Evolutionary conservation across 2,329 filamentous ascomycete species (phyloP), one percentile per base, ranked within the genome.

Genomic region (Rhynchosporium secalis): DNA sequence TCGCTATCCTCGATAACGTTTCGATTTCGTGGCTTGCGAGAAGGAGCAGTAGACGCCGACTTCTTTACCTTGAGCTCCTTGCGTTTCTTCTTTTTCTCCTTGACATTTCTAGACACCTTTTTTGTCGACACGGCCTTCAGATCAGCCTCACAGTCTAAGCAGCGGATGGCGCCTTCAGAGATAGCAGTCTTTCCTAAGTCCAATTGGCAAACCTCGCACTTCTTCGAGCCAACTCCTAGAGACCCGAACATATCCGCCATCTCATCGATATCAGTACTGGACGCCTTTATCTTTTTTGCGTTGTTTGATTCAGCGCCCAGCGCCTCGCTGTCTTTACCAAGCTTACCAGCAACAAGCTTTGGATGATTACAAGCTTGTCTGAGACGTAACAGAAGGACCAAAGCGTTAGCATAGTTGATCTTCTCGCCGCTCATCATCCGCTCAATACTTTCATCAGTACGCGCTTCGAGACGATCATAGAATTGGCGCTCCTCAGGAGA

Each of bases 331-430:
- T 99, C 95, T 67, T 91, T 91, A 60, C 88, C 88, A 62, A 97
- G 81, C 72, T 96, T 94, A 66, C 88, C 88, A 67, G 91, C 91
- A 12, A 96, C 89, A 51, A 99, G 81, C 68, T 92, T 88, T 0
- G 93, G 92, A 74, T 99, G 95, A 72, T 99, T 96, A 76, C 95
- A 99, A 26, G 92, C 91, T 75, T 99, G 95, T 63, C 95, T 85
- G 64, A 99, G 80, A 45, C 95, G 88, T 61, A 99, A 79, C n/a
- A 99, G 84, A 64, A 99, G 79, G 12, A 96, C 93, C 72, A 99
- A 85, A 20, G 95, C 95, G 70, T 92, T 96, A 62, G 96, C 94
- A 73, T 98, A 98, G 78, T 92, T 96, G 58, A 93, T 79, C 72
- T 91, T 87, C 33, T 61, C 52, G n/a, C 86, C 87, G 56, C 84